phyloP scores from a whole-genome alignment of 805 yeast genomes.

The Lachancea fermentati region DNA sequence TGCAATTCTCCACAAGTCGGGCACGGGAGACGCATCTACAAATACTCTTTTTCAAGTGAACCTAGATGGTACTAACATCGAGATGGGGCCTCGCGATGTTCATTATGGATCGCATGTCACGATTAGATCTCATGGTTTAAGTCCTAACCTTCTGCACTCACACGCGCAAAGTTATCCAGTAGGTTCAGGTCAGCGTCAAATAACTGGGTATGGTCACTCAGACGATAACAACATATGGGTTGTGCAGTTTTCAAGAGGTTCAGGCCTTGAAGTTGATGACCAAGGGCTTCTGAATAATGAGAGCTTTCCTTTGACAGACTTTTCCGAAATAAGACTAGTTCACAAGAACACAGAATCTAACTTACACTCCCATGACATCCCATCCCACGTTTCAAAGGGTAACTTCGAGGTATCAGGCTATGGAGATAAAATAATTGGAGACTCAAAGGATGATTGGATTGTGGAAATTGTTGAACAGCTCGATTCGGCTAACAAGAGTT shows the following conservation, averaged over 20 bases:
- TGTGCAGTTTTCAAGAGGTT: conserved; percentile 46
- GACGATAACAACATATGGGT: conserved; percentile 69
- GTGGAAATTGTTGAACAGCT: conserved; percentile 61
- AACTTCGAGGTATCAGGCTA: conserved; percentile 67
- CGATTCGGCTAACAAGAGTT: conserved; percentile 32
- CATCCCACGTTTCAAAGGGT: conserved; percentile 53
- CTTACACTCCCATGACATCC: conserved; percentile 65
- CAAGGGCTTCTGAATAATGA: conserved; percentile 14
- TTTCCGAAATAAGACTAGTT: conserved; percentile 54
- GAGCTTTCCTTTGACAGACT: conserved; percentile 41
- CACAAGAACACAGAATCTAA: conserved; percentile 61
- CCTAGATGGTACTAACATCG: conserved; percentile 59
- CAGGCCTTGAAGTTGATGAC: conserved; percentile 32
- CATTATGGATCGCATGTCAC: conserved; percentile 44
- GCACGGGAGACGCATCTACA: conserved; percentile 91
- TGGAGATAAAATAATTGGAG: conserved; percentile 62
- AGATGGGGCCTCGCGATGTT: conserved; percentile 64
- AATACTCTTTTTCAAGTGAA: conserved; percentile 88
- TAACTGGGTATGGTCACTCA: conserved; percentile 72
- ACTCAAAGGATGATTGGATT: conserved; percentile 70
- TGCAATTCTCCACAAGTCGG: conserved; percentile 67
- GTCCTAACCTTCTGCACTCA: conserved; percentile 71
- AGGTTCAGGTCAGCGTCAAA: conserved; percentile 73
- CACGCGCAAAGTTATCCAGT: conserved; percentile 68
- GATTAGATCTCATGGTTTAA: conserved; percentile 59